Evolutionary conservation across 2,329 filamentous ascomycete species (phyloP).

Genomic region (Coniochaeta pulveracea): DNA sequence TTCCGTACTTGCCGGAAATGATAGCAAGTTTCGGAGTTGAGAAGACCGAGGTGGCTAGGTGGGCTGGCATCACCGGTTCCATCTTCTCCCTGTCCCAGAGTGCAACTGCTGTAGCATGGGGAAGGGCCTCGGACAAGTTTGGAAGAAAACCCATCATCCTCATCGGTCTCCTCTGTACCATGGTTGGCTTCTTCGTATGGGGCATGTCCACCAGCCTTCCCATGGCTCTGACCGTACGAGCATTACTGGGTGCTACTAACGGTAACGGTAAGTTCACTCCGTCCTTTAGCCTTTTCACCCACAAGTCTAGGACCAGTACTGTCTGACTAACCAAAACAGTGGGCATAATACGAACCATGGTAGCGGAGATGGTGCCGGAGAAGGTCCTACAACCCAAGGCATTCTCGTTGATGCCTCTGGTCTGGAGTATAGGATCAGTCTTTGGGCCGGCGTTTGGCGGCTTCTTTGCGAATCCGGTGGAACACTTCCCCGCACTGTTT

Average conservation of each 20-base stretch:
- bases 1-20: conserved; percentile 68
- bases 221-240: conserved; percentile 70
- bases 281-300: background rate
- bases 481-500: conserved; percentile 63
- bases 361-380: conserved; percentile 85
- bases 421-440: conserved; percentile 77
- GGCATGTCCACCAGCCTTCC: conserved; percentile 69
- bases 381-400: conserved; percentile 78
- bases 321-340: conserved; percentile 33
- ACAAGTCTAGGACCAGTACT: background rate
- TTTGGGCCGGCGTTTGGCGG: conserved; percentile 85
- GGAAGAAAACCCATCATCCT: conserved; percentile 80
- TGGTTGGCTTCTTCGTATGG: conserved; percentile 72
- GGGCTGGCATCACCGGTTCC: conserved; percentile 65
- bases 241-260: conserved; percentile 72
- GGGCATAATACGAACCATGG: conserved; percentile 85
- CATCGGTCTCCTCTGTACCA: conserved; percentile 61
- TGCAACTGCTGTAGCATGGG: conserved; percentile 62
- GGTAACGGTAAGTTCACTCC: conserved; percentile 53
- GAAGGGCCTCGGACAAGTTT: conserved; percentile 62
- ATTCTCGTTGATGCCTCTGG: conserved; percentile 87
- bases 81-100: conserved; percentile 65
- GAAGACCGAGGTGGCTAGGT: conserved; percentile 63
- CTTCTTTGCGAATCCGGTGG: conserved; percentile 69
- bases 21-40: conserved; percentile 66